phyloP scores from a whole-genome alignment of 768 basidiomycete species.

The Mycena indigotica region DNA sequence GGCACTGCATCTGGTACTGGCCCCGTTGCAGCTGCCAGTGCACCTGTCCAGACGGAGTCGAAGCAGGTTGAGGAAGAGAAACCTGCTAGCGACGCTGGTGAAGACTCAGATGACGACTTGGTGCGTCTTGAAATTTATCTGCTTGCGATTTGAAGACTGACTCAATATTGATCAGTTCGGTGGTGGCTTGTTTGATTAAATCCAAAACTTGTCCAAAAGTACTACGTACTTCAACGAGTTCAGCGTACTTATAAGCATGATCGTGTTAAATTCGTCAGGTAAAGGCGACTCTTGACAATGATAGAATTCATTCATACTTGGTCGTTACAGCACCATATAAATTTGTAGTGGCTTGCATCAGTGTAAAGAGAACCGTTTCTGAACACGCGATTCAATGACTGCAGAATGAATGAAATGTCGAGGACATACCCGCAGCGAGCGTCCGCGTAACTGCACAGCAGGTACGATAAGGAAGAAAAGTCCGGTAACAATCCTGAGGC shows the following conservation, averaged over 20 bases:
- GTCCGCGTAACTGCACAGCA: conserved; percentile 47
- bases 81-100: neutral
- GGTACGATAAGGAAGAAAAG: conserved; percentile 55
- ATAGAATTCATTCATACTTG: neutral
- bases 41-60: neutral
- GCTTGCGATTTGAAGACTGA: neutral
- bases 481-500: conserved; percentile 44
- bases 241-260: too few species aligned
- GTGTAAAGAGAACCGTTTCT: conserved; percentile 29
- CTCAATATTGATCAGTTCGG: conserved; percentile 5
- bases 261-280: too few species aligned
- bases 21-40: neutral
- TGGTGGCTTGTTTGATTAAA: conserved; percentile 13
- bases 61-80: neutral
- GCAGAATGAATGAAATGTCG: neutral
- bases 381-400: neutral
- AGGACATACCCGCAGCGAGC: conserved; percentile 41
- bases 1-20: conserved; percentile 39
- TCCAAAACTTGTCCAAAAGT: too few species aligned
- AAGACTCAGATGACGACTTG: conserved; percentile 11
- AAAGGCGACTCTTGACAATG: too few species aligned
- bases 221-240: too few species aligned
- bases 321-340: neutral
- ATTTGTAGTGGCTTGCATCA: too few species aligned
- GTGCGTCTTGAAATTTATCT: neutral